These are phyloP conservation scores for Cyclostephanos invisitatus DNA, from an alignment of 108 stramenopile species.

Conservation along the genomic window DNA sequence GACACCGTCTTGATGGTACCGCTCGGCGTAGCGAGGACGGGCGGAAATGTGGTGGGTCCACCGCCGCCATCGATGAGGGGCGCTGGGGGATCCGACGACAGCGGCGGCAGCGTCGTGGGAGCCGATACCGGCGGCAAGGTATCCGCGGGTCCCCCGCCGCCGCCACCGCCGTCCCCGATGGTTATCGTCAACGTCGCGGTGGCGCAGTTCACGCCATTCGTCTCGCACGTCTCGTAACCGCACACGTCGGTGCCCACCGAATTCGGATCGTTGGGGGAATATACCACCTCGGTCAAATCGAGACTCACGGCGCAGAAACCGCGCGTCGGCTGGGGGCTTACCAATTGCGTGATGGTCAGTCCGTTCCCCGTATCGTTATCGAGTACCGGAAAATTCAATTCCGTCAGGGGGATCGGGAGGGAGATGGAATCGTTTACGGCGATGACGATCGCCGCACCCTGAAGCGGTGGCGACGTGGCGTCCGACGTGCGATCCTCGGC, in stretches of 20 bases:
- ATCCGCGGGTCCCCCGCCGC: too few species aligned
- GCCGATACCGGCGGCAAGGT: too few species aligned
- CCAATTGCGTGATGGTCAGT: not conserved
- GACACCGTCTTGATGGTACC: not conserved
- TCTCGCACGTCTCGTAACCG: constrained; percentile 3
- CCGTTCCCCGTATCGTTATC: not conserved
- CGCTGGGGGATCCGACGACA: too few species aligned
- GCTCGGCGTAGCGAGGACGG: too few species aligned
- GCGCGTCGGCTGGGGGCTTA: too few species aligned
- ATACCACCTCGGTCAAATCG: constrained; percentile 7
- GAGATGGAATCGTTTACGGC: not conserved
- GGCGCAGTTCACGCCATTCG: not conserved
- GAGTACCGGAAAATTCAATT: not conserved
- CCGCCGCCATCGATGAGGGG: too few species aligned
- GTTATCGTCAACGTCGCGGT: constrained; percentile 1
- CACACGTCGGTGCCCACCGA: not conserved
- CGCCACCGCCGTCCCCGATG: not conserved
- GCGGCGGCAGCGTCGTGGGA: too few species aligned
- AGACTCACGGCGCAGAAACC: not conserved
- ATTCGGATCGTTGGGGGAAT: not conserved
- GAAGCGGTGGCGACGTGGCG: too few species aligned
- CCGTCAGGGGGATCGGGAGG: not conserved
- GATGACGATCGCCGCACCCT: not conserved
- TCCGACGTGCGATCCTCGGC: too few species aligned
- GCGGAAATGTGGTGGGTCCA: too few species aligned